phyloP scores from a whole-genome alignment of 192 early-diverging fungal species.

The Powellomyces hirtus region DNA sequence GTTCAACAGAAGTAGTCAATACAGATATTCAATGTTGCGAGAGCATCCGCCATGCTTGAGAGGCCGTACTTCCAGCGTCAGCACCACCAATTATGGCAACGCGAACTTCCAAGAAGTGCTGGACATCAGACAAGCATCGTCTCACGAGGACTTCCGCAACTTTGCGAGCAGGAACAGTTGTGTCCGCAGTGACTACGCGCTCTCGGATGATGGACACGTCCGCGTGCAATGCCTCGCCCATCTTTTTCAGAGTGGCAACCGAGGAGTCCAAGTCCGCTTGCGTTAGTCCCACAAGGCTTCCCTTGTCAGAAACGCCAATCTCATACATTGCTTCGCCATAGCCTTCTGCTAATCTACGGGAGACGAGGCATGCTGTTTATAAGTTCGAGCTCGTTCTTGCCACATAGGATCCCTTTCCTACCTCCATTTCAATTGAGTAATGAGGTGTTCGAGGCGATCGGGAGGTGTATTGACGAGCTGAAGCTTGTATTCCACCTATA shows the following conservation, averaged over 20 bases:
- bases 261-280: constrained; percentile 59
- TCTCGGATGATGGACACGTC: constrained; percentile 65
- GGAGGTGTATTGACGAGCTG: constrained; percentile 64
- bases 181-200: constrained; percentile 29
- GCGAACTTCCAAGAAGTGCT: constrained; percentile 75
- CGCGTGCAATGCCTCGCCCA: constrained; percentile 62
- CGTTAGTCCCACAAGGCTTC: constrained; percentile 70
- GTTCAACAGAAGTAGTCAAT: neutral
- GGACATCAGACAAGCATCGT: constrained; percentile 54
- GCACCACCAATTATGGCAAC: constrained; percentile 80
- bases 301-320: constrained; percentile 85
- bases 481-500: constrained; percentile 50
- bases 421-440: constrained; percentile 93
- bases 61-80: constrained; percentile 56
- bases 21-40: neutral
- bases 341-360: constrained; percentile 81
- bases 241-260: constrained; percentile 58
- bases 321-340: constrained; percentile 85
- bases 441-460: constrained; percentile 77
- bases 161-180: constrained; percentile 28
- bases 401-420: too few relatives aligned
- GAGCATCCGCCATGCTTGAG: neutral
- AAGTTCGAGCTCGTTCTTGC: neutral
- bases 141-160: constrained; percentile 79
- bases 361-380: too few relatives aligned